Percentiles rank a stretch among this genome's conserved stretches.
Evolutionary conservation across 1,284 basidiomycete species (phyloP).

Genomic region (Ganoderma meredithae): DNA sequence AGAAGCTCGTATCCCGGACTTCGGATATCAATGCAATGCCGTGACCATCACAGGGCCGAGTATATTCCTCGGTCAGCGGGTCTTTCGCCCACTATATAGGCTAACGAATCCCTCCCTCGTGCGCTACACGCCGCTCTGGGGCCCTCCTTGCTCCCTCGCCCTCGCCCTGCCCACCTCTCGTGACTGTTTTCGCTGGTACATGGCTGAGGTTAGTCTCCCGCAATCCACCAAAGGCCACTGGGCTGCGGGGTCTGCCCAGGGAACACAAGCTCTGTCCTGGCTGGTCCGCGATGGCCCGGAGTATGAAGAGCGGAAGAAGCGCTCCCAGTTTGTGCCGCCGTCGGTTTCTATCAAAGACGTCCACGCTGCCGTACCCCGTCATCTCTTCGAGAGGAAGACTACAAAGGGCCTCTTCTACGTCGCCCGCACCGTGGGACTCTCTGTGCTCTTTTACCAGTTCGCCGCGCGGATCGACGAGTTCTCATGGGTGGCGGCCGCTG

Average conservation of each 20-base stretch:
- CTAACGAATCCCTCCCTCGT: background rate
- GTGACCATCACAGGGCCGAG: background rate
- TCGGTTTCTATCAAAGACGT: constrained; percentile 52
- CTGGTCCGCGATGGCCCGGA: constrained; percentile 37
- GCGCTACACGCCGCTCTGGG: background rate
- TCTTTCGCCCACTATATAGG: constrained; percentile 3
- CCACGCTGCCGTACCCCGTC: constrained; percentile 55
- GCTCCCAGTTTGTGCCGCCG: constrained; percentile 46
- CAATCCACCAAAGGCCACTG: background rate
- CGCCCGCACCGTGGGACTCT: constrained; percentile 44
- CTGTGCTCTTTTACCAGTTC: constrained; percentile 34
- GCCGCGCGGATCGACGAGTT: constrained; percentile 36
- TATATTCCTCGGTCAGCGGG: background rate
- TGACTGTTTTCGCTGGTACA: background rate
- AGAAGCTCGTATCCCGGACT: background rate
- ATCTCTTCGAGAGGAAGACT: constrained; percentile 62
- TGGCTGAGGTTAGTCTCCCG: background rate
- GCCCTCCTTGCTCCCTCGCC: no score
- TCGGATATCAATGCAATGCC: constrained; percentile 5
- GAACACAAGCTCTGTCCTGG: constrained; percentile 17
- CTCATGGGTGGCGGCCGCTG: background rate
- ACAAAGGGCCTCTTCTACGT: constrained; percentile 48
- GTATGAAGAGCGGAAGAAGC: constrained; percentile 36
- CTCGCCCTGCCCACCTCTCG: background rate
- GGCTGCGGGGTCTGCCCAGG: background rate